phyloP scores from a whole-genome alignment of 495 filamentous ascomycete genomes.

The Neurospora sp. region DNA sequence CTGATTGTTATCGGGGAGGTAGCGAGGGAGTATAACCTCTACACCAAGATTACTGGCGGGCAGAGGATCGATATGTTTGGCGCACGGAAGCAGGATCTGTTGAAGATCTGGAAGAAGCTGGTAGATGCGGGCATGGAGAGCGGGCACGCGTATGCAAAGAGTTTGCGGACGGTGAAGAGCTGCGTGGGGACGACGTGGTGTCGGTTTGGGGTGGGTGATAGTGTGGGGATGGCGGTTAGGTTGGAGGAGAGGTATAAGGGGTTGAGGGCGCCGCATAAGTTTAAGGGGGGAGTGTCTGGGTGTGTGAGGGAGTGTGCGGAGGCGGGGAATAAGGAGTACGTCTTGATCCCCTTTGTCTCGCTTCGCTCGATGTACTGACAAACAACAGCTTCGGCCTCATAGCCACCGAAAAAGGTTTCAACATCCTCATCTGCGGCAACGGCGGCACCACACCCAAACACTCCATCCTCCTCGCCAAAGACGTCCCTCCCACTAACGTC shows the following conservation, averaged over 20 bases:
- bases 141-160: slow-evolving; percentile 92
- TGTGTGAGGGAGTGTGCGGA: slow-evolving; percentile 94
- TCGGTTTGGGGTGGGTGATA: slow-evolving; percentile 85
- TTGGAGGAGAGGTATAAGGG: slow-evolving; percentile 94
- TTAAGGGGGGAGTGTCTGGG: slow-evolving; percentile 87
- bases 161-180: slow-evolving; percentile 83
- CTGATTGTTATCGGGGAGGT: slow-evolving; percentile 82
- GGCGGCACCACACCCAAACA: slow-evolving; percentile 84
- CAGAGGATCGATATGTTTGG: slow-evolving; percentile 97
- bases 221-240: slow-evolving; percentile 91
- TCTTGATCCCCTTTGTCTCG: background rate
- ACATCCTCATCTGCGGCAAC: slow-evolving; percentile 89
- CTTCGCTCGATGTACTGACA: slow-evolving; percentile 6
- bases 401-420: slow-evolving; percentile 91
- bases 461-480: slow-evolving; percentile 80
- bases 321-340: slow-evolving; percentile 88
- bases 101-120: slow-evolving; percentile 79
- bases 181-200: slow-evolving; percentile 97
- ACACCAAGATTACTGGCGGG: slow-evolving; percentile 92
- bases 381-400: slow-evolving; percentile 72
- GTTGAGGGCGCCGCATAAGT: slow-evolving; percentile 81
- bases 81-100: slow-evolving; percentile 82
- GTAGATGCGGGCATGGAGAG: slow-evolving; percentile 91
- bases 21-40: slow-evolving; percentile 79
- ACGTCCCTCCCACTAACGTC: slow-evolving; percentile 78